Evolutionary conservation across 2,329 filamentous ascomycete species (phyloP).

Genomic region (Sarocladium brachiariae): DNA sequence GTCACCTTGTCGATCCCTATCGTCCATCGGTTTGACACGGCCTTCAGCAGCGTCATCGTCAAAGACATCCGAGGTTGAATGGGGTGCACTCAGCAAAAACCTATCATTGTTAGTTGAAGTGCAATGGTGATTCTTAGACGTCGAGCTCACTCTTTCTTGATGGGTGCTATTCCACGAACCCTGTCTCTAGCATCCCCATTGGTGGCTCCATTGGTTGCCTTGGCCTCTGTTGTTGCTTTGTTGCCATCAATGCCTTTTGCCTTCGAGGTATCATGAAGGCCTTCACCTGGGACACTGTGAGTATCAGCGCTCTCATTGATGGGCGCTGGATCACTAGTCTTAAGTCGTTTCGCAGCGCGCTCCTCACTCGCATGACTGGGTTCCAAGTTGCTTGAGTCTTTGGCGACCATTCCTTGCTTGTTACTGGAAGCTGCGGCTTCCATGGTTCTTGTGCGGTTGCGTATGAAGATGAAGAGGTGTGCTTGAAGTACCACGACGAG

Average conservation of each 20-base stretch:
- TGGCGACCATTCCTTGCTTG: conserved; percentile 4
- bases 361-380: conserved; percentile 17
- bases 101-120: background rate
- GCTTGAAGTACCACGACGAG: background rate
- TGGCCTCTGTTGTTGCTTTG: conserved; percentile 3
- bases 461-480: background rate
- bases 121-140: background rate
- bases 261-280: conserved; percentile 17
- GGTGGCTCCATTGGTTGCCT: conserved; percentile 8
- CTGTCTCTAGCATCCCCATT: conserved; percentile 21
- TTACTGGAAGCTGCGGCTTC: background rate
- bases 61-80: conserved; percentile 17
- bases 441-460: background rate
- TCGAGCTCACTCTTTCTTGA: conserved; percentile 62
- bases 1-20: conserved; percentile 38
- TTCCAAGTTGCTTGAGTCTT: conserved; percentile 11
- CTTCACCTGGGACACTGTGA: conserved; percentile 13
- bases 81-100: conserved; percentile 11
- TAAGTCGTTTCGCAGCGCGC: conserved; percentile 53
- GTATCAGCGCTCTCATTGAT: conserved; percentile 11
- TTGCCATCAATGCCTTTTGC: conserved; percentile 14
- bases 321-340: conserved; percentile 33
- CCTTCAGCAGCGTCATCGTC: conserved; percentile 46
- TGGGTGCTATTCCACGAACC: conserved; percentile 56
- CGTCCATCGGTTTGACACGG: conserved; percentile 35